Evolutionary conservation across 2,329 filamentous ascomycete species (phyloP).

Genomic region (Nemania sp.): DNA sequence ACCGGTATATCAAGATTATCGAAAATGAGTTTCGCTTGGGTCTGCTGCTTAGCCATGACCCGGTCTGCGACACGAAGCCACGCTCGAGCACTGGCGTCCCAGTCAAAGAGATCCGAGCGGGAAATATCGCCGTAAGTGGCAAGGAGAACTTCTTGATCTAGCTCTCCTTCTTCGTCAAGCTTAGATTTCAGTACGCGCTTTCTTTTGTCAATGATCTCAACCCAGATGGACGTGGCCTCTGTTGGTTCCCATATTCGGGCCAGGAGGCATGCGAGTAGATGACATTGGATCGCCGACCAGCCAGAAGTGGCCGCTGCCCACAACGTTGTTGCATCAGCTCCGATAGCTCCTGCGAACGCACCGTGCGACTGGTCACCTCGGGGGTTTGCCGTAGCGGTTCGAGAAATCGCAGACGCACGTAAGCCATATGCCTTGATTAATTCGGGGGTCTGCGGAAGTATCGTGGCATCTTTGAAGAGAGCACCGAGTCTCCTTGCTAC

Average conservation of each 20-base stretch:
- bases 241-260: constrained; percentile 22
- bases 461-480: no score
- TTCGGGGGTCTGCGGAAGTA: constrained; percentile 16
- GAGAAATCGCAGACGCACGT: constrained; percentile 23
- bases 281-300: constrained; percentile 13
- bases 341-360: constrained; percentile 13
- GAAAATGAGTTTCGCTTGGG: not conserved
- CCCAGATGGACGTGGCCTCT: constrained; percentile 28
- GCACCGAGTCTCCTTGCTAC: no score
- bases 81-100: constrained; percentile 3
- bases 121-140: no score
- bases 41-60: not conserved
- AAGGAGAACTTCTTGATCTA: no score
- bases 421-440: constrained; percentile 23
- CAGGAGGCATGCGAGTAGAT: constrained; percentile 28
- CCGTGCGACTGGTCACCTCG: constrained; percentile 4
- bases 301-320: constrained; percentile 29
- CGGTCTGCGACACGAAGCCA: not conserved
- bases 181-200: no score
- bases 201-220: constrained; percentile 19
- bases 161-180: no score
- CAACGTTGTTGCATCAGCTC: constrained; percentile 22
- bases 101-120: no score
- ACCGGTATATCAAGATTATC: constrained; percentile 1
- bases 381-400: not conserved